Conservation (phyloP, 805 yeast species). For the Suhomyces prunicola region DNA sequence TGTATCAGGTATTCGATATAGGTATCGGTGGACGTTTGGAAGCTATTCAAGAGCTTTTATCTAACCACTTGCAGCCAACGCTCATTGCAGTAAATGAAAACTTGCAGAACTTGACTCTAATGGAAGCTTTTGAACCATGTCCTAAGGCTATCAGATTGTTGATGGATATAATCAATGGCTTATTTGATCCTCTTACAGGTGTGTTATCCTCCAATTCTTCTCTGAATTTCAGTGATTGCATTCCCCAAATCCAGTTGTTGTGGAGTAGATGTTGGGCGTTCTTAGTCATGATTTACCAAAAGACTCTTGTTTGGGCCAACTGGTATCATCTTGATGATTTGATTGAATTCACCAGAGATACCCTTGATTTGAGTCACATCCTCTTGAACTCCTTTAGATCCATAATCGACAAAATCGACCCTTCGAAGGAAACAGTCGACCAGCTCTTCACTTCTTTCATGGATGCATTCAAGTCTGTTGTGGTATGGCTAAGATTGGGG, state of each 20-base stretch:
- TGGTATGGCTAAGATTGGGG: conserved; percentile 79
- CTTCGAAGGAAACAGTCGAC: background rate
- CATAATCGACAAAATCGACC: conserved; percentile 17
- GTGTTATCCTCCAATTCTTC: conserved; percentile 25
- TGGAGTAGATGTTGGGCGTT: conserved; percentile 79
- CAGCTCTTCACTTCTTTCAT: conserved; percentile 51
- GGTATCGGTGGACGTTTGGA: conserved; percentile 68
- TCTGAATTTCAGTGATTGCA: conserved; percentile 5
- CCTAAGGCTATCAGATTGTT: conserved; percentile 71
- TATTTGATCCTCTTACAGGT: conserved; percentile 68
- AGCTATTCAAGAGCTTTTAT: conserved; percentile 58
- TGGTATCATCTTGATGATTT: conserved; percentile 53
- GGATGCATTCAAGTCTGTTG: conserved; percentile 62
- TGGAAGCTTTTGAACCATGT: conserved; percentile 64
- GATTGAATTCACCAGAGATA: conserved; percentile 82
- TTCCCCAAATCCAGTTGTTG: conserved; percentile 33
- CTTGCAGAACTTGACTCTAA: conserved; percentile 41
- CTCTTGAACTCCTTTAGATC: conserved; percentile 64
- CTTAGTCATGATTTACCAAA: conserved; percentile 61
- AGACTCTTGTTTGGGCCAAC: conserved; percentile 75
- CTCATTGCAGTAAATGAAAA: conserved; percentile 48
- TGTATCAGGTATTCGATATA: conserved; percentile 70
- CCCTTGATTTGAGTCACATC: conserved; percentile 70
- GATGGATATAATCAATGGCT: conserved; percentile 65
- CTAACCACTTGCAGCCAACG: conserved; percentile 41